Base-by-base conservation (phyloP, 2,329 filamentous ascomycete genomes). In the Ceratocystis cacaofunesta region DNA sequence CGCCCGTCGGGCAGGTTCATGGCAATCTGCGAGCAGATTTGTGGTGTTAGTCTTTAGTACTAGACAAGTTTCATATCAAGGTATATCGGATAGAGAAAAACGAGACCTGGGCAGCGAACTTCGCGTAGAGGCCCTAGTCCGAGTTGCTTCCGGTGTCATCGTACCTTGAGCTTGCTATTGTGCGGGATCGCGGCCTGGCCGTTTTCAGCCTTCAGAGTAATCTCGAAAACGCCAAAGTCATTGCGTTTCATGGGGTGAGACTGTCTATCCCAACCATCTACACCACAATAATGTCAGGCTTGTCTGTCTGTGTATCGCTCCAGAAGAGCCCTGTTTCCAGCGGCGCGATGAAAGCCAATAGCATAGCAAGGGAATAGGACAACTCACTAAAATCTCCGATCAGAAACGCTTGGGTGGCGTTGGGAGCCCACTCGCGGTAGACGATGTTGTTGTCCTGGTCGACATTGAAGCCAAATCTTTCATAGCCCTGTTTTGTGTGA, bases 391-490 rank as follows among this genome's bases (percentile, higher is more conserved):
- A 99, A 71, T 97, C 94, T 68, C 94, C 94, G 70, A 95, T 87
- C 63, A 99, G 82, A 73, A 86, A 91, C 62, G 94, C 94, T 72
- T 88, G 81, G 50, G 84, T 79, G 64, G 91, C 92, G 78, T 91
- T 95, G 30, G 94, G 92, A 0, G 94, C 94, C 94, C 94, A 99
- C 81, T 99, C 94, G 70, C 90, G 84, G 76, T 99, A 99, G 66
- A 82, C 80, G 70, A 99, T 90, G 74, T 92, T 91, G 74, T 90
- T 90, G 71, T 95, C 85, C 64, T 84, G 78, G 72, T 87, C 82
- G 68, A 94, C 86, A 70, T 89, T 90, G 76, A 99, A 84, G 65
- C 94, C 94, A 72, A 89, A 96, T 68, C 82, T 86, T 72, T 97
- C 90, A 68, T 85, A 88, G 57, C 94, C 92, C 90, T 95, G 60